Percentiles rank a stretch among this genome's conserved stretches.
Evolutionary conservation across 2,329 filamentous ascomycete species (phyloP).

Genomic region (Alternaria sp.): DNA sequence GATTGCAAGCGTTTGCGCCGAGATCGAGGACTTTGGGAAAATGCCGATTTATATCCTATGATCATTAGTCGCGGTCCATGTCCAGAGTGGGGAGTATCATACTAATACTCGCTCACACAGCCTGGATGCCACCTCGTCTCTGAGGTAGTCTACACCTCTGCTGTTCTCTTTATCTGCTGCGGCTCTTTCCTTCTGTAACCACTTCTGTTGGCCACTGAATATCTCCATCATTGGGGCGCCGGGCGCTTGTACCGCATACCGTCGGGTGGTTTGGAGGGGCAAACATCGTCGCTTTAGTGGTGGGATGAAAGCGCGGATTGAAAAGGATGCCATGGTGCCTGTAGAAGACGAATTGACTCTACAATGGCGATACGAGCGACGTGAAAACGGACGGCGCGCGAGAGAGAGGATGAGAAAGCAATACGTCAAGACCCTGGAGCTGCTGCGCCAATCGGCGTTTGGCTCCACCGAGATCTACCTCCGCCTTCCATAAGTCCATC

Average conservation of each 20-base stretch:
- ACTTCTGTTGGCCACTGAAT: slow-evolving; percentile 88
- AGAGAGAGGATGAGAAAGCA: not conserved
- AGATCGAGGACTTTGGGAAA: slow-evolving; percentile 88
- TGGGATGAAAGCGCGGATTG: slow-evolving; percentile 46
- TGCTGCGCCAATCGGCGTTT: slow-evolving; percentile 16
- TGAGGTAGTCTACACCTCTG: slow-evolving; percentile 86
- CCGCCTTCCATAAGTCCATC: slow-evolving; percentile 5
- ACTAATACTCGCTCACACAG: slow-evolving; percentile 86
- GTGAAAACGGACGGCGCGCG: not conserved
- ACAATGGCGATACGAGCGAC: not conserved
- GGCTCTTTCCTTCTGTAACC: slow-evolving; percentile 87
- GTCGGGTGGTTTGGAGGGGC: slow-evolving; percentile 47
- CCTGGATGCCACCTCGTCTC: slow-evolving; percentile 86
- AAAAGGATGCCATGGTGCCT: slow-evolving; percentile 39
- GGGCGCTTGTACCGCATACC: slow-evolving; percentile 79
- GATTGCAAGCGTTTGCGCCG: slow-evolving; percentile 94
- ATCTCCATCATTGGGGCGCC: slow-evolving; percentile 83
- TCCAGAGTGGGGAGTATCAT: slow-evolving; percentile 19
- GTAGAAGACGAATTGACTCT: not conserved
- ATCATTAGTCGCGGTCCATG: slow-evolving; percentile 13
- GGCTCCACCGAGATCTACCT: slow-evolving; percentile 12
- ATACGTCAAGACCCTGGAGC: slow-evolving; percentile 14
- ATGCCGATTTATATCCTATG: slow-evolving; percentile 87
- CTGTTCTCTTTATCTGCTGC: slow-evolving; percentile 73
- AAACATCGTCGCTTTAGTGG: slow-evolving; percentile 35